Base-by-base conservation (phyloP, 2,329 filamentous ascomycete species). In the Tolypocladium nubicola region DNA sequence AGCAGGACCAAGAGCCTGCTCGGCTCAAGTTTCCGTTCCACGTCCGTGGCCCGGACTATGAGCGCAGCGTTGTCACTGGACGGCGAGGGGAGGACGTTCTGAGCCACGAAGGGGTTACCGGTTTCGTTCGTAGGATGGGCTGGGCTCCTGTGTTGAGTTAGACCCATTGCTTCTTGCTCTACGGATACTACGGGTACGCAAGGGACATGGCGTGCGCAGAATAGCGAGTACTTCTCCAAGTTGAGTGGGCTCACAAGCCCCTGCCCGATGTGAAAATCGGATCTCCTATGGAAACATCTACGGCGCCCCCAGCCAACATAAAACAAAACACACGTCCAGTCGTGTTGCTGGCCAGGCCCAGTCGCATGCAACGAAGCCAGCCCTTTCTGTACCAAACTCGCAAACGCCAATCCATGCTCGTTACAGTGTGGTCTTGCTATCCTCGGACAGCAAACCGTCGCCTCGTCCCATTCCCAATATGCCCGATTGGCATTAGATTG, bases 1-100 rank as follows among this genome's bases (percentile, higher is more conserved):
- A 8, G 38, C 14, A 16, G 10, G 2, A 13, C 8, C 16, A 6
- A 13, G 30, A 11, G 47, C 19, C 39, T 39, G 47, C 50, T 37
- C 69, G 71, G 8, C 59, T 76, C 5, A 73, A 71, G 0, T 86
- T 82, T 63, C 75, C 83, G 0, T 89, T 89, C 61, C 77, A 81
- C 58, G 83, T 89, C 1, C 71, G 74, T 9, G 86, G 85, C 0
- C 75, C 78, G 6, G 82, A 85, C 1, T 63, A 74, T 41, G 86
- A 89, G 70, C 75, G 78, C n/a, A 89, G 86, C 65, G 73, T 88
- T 2, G 75, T 89, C 3, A 89, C 86, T 2, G 84, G 84, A 1
- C 74, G 85, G 55, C 71, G 74, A 11, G 83, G 80, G 1, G 69
- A 66, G 5, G 83, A 89, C 30, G 77, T 88, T 3, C 72, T 89